Evolutionary conservation across 495 filamentous ascomycete species (phyloP).

Genomic region (Penicillium lividum): DNA sequence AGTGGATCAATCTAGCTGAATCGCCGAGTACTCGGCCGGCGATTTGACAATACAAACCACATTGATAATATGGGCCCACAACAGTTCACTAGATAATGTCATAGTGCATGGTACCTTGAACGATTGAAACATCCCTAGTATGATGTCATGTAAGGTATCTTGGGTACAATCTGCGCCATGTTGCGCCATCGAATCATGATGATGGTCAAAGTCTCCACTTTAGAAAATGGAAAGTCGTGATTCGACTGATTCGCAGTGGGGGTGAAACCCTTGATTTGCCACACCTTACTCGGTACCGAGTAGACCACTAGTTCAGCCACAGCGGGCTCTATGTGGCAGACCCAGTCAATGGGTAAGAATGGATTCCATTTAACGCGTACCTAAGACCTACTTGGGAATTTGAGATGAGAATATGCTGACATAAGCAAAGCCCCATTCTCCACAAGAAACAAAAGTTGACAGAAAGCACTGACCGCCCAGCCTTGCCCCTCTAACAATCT

Average conservation of each 20-base stretch:
- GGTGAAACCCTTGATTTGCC: not conserved
- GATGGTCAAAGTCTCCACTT: conserved; percentile 9
- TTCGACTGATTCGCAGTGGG: too few relatives aligned
- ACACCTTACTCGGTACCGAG: conserved; percentile 9
- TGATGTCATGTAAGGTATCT: conserved; percentile 8
- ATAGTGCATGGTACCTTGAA: conserved; percentile 12
- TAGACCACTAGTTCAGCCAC: conserved; percentile 9
- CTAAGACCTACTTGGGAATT: not conserved
- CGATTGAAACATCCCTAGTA: not conserved
- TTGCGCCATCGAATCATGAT: conserved; percentile 10
- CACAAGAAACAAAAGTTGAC: not conserved
- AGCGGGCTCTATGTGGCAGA: not conserved
- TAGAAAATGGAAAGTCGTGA: not conserved
- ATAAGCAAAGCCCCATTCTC: not conserved
- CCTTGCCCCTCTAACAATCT: conserved; percentile 7
- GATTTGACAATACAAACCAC: not conserved
- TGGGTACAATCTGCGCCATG: not conserved
- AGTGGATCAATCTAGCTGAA: not conserved
- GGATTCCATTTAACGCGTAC: not conserved
- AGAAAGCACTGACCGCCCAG: conserved; percentile 3
- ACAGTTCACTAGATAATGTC: not conserved
- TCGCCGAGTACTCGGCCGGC: not conserved
- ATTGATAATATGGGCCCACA: not conserved
- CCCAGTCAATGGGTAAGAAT: not conserved
- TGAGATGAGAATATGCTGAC: too few relatives aligned